phyloP scores from a whole-genome alignment of 805 yeast species.

The Kuraishia cidri region DNA sequence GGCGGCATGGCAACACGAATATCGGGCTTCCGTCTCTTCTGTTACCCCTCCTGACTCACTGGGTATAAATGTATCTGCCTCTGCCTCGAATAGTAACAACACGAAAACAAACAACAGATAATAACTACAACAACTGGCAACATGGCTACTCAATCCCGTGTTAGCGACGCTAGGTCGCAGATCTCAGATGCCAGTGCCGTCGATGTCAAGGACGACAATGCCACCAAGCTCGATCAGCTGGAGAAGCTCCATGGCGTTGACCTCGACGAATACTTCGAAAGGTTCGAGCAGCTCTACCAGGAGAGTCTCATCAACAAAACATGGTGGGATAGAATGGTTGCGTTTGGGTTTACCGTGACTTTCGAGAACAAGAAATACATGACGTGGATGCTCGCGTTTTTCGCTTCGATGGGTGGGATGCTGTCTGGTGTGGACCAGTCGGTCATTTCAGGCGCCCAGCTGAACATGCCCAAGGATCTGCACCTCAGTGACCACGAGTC shows the following conservation, averaged over 20 bases:
- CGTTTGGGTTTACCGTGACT: slow-evolving; percentile 26
- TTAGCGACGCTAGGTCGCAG: too few relatives aligned
- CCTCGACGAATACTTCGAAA: slow-evolving; percentile 24
- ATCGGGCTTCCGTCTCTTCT: too few relatives aligned
- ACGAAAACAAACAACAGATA: too few relatives aligned
- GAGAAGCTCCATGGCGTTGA: slow-evolving; percentile 20
- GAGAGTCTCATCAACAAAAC: slow-evolving; percentile 21
- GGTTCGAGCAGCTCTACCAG: slow-evolving; percentile 22
- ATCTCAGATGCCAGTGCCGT: too few relatives aligned
- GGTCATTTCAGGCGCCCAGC: slow-evolving; percentile 53
- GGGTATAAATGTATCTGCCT: background rate
- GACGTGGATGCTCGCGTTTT: slow-evolving; percentile 39
- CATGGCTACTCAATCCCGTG: too few relatives aligned
- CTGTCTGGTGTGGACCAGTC: slow-evolving; percentile 65
- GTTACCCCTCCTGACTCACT: background rate
- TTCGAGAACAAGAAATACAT: slow-evolving; percentile 37
- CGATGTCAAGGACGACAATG: slow-evolving; percentile 13
- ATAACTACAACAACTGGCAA: too few relatives aligned
- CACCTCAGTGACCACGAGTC: slow-evolving; percentile 28
- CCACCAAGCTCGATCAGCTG: slow-evolving; percentile 16
- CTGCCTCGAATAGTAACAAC: too few relatives aligned
- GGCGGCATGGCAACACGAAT: too few relatives aligned
- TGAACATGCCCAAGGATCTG: slow-evolving; percentile 36
- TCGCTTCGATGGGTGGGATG: slow-evolving; percentile 57
- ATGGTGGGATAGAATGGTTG: slow-evolving; percentile 25